Evolutionary conservation across 306 rosid genomes (phyloP).

Genomic region (Bauhinia variegata): DNA sequence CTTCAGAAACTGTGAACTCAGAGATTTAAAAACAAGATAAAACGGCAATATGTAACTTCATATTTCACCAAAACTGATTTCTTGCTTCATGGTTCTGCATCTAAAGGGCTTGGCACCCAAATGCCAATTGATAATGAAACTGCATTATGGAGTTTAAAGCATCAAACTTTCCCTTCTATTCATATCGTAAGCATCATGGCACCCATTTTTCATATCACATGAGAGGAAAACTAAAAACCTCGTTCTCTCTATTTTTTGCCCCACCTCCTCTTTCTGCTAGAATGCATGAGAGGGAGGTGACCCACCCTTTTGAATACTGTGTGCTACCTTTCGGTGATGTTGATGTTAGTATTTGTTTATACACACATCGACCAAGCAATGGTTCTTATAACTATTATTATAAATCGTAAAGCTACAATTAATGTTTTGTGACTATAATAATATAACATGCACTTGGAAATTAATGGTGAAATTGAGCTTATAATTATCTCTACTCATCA

Average conservation of each 20-base stretch:
- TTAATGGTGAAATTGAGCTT: constrained; percentile 42
- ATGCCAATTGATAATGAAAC: too few relatives aligned
- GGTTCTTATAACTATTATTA: constrained; percentile 10
- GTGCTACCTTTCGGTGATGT: constrained; percentile 73
- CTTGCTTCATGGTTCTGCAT: background rate
- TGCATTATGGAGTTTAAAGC: too few relatives aligned
- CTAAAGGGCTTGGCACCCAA: too few relatives aligned
- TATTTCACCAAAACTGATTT: background rate
- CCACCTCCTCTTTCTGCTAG: background rate
- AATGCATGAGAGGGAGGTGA: constrained; percentile 38
- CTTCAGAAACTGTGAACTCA: background rate
- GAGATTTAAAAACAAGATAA: background rate
- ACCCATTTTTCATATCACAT: too few relatives aligned
- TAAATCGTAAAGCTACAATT: constrained; percentile 48
- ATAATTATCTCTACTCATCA: constrained; percentile 52
- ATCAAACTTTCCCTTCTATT: too few relatives aligned
- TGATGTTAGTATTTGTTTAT: constrained; percentile 41
- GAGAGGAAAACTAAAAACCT: too few relatives aligned
- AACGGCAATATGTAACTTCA: background rate
- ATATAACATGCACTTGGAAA: constrained; percentile 56
- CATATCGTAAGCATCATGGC: too few relatives aligned
- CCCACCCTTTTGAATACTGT: constrained; percentile 29
- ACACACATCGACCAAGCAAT: constrained; percentile 15
- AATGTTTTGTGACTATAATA: constrained; percentile 60
- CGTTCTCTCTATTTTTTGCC: too few relatives aligned